Evolutionary conservation across 2,329 filamentous ascomycete species (phyloP).

Genomic region (Thelonectria olida): DNA sequence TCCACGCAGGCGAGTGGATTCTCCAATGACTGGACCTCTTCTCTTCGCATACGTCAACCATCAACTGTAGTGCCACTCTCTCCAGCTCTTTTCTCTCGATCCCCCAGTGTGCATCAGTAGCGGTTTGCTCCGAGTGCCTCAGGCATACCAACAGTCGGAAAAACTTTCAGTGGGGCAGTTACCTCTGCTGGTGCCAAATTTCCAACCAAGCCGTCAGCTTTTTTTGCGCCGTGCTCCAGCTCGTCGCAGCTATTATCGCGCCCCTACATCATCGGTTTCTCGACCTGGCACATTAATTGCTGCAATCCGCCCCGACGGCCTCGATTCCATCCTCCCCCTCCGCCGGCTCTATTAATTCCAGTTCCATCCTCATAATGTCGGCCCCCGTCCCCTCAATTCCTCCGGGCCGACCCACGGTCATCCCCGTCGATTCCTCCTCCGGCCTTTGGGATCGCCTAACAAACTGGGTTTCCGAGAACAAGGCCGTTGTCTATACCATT

Average conservation of each 20-base stretch:
- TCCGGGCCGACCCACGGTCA: conserved; percentile 53
- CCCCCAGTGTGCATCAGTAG: conserved; percentile 4
- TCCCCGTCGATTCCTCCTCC: conserved; percentile 66
- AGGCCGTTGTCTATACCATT: conserved; percentile 94
- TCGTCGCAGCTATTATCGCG: conserved; percentile 45
- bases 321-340: conserved; percentile 37
- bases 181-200: conserved; percentile 41
- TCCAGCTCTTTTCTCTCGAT: too few relatives aligned
- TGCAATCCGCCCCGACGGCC: conserved; percentile 38
- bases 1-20: conserved; percentile 15
- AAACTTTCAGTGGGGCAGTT: conserved; percentile 41
- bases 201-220: conserved; percentile 43
- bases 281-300: conserved; percentile 25
- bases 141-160: conserved; percentile 37
- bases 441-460: conserved; percentile 91
- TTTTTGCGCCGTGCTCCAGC: conserved; percentile 46
- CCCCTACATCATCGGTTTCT: conserved; percentile 46
- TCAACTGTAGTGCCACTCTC: too few relatives aligned
- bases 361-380: conserved; percentile 48
- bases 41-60: too few relatives aligned
- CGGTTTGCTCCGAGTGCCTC: conserved; percentile 30
- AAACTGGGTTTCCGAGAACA: conserved; percentile 94
- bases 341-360: conserved; percentile 35
- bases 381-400: conserved; percentile 60
- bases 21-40: not conserved